Percentiles rank a stretch among this genome's conserved stretches.
Conservation (phyloP, 2,329 filamentous ascomycete species). For the Mariannaea elegans region DNA sequence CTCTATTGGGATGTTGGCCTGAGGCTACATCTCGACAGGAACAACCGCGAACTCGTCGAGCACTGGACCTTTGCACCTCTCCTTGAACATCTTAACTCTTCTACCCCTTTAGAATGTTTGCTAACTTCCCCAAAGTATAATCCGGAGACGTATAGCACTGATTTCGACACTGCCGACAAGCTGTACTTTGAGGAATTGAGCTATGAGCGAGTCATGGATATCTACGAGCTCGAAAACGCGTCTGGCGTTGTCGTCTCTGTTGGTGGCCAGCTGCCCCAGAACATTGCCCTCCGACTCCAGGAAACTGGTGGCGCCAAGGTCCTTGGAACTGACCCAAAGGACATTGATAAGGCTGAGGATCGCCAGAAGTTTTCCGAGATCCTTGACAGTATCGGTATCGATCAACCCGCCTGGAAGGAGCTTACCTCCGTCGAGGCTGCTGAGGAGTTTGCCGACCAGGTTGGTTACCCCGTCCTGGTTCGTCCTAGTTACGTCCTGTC, state of each 20-base stretch:
- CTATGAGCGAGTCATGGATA: constrained; percentile 98
- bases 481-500: constrained; percentile 96
- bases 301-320: constrained; percentile 90
- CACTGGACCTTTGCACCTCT: no score
- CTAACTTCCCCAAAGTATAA: constrained; percentile 62
- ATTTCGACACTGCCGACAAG: constrained; percentile 88
- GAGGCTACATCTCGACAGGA: no score
- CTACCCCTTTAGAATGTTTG: neutral
- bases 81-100: neutral
- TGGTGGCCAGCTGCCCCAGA: constrained; percentile 95
- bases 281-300: constrained; percentile 94
- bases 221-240: constrained; percentile 90
- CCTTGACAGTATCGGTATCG: constrained; percentile 93
- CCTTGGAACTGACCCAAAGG: constrained; percentile 88
- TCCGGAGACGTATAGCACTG: constrained; percentile 82
- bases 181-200: constrained; percentile 97
- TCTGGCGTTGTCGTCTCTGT: constrained; percentile 93
- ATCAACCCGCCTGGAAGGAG: constrained; percentile 98
- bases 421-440: constrained; percentile 89
- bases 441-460: constrained; percentile 83
- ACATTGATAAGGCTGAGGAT: constrained; percentile 98
- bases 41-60: no score
- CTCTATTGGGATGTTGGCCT: no score
- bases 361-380: constrained; percentile 98
- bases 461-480: constrained; percentile 94